A percentile compares a stretch with the other conserved stretches of the same genome.
Evolutionary conservation across 2,329 filamentous ascomycete species (phyloP).

Genomic region (Fusarium paranaense): DNA sequence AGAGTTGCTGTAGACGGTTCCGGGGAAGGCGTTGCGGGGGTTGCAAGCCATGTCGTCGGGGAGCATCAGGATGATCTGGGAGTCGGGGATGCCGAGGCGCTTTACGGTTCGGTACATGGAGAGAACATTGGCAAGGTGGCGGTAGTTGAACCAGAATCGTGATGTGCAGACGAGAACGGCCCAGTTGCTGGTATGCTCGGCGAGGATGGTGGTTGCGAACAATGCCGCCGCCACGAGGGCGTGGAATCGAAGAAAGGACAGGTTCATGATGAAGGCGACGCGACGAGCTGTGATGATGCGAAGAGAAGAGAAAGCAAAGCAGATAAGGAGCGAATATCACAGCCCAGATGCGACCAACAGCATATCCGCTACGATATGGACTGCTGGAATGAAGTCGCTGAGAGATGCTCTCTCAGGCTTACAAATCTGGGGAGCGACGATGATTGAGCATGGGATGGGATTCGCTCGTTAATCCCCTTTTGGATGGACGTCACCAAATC

Average conservation of each 20-base stretch:
- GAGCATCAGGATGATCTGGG: conserved; percentile 99
- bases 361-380: conserved; percentile 26
- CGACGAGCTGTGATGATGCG: conserved; percentile 10
- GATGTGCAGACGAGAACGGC: conserved; percentile 98
- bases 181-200: conserved; percentile 98
- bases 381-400: conserved; percentile 27
- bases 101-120: conserved; percentile 98
- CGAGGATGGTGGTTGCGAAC: conserved; percentile 60
- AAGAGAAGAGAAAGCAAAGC: conserved; percentile 12
- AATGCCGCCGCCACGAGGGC: conserved; percentile 62
- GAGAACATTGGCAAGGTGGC: conserved; percentile 96
- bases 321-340: conserved; percentile 20
- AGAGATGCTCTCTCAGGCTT: conserved; percentile 36
- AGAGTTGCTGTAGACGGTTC: conserved; percentile 98
- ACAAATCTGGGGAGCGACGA: conserved; percentile 38
- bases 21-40: conserved; percentile 96
- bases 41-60: conserved; percentile 99
- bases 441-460: conserved; percentile 26
- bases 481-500: conserved; percentile 33
- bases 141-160: conserved; percentile 99
- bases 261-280: conserved; percentile 59
- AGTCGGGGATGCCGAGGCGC: conserved; percentile 95
- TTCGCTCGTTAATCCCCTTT: conserved; percentile 25
- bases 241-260: conserved; percentile 58
- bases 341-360: conserved; percentile 22